Evolutionary conservation across 805 yeast genomes (phyloP).

Genomic region (Candida incommunis): DNA sequence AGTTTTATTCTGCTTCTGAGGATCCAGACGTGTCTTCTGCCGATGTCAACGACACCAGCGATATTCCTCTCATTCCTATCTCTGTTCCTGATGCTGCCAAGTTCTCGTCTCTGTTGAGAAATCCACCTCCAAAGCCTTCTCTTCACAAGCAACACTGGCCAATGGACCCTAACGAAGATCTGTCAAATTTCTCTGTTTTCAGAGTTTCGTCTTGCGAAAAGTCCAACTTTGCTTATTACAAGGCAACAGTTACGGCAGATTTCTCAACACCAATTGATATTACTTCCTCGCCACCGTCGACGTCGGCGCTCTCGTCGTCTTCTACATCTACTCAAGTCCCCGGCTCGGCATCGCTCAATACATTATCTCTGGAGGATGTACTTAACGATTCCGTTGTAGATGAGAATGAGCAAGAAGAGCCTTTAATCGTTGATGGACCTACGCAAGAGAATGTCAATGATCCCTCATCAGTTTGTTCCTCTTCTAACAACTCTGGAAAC

Average conservation of each 20-base stretch:
- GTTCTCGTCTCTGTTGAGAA: not conserved
- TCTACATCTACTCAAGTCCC: not conserved
- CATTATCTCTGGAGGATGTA: not conserved
- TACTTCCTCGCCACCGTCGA: not conserved
- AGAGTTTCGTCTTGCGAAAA: no score
- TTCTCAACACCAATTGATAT: not conserved
- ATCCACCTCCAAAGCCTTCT: not conserved
- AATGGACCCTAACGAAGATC: not conserved
- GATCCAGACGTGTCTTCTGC: not conserved
- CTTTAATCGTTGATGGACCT: not conserved
- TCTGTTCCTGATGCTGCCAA: not conserved
- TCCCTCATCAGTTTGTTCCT: not conserved
- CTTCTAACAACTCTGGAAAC: conserved; percentile 9
- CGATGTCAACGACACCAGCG: not conserved
- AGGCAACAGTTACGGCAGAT: not conserved
- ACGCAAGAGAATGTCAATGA: not conserved
- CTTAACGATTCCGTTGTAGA: not conserved
- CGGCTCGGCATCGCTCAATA: not conserved
- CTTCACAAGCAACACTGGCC: not conserved
- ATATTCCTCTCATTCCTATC: not conserved
- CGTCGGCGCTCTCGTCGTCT: not conserved
- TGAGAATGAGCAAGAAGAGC: not conserved
- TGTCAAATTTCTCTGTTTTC: not conserved
- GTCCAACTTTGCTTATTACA: not conserved
- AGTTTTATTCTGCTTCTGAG: conserved; percentile 1